phyloP scores from a whole-genome alignment of 1,139 yeast genomes.

The Eremothecium sinecaudum region DNA sequence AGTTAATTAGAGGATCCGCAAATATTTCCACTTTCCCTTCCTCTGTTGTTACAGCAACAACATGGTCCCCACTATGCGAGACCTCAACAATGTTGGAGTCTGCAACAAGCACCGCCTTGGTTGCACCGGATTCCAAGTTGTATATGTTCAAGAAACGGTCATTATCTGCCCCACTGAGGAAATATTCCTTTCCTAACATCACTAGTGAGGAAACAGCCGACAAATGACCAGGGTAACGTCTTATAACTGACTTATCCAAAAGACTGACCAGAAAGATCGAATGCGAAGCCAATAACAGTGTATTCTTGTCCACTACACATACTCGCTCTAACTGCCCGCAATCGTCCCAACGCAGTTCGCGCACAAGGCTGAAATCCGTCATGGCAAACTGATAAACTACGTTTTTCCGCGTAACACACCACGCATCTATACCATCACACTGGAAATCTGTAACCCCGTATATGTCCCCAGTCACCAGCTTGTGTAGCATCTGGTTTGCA shows the following conservation, averaged over 20 bases:
- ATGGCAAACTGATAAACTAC: constrained; percentile 57
- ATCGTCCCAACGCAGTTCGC: constrained; percentile 37
- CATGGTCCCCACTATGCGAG: constrained; percentile 36
- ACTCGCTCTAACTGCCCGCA: constrained; percentile 21
- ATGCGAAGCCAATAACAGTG: constrained; percentile 53
- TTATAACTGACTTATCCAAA: constrained; percentile 32
- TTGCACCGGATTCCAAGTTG: constrained; percentile 32
- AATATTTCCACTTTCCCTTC: constrained; percentile 62
- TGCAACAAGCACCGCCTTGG: constrained; percentile 51
- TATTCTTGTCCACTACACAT: constrained; percentile 14
- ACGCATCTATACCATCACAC: constrained; percentile 42
- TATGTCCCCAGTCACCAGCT: constrained; percentile 43
- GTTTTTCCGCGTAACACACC: constrained; percentile 61
- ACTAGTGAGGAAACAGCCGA: constrained; percentile 47
- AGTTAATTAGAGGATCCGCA: constrained; percentile 39
- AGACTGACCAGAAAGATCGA: constrained; percentile 46
- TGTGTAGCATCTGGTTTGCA: constrained; percentile 45
- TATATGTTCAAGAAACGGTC: constrained; percentile 75
- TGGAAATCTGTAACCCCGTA: constrained; percentile 48
- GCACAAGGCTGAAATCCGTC: constrained; percentile 34
- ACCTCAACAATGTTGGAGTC: constrained; percentile 47
- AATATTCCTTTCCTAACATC: constrained; percentile 34
- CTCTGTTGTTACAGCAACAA: constrained; percentile 53
- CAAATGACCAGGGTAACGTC: constrained; percentile 64
- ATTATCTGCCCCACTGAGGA: constrained; percentile 60